These are phyloP conservation scores for Tillandsia fasciculata DNA, from an alignment of 176 grass and related monocot genomes.

Conservation along the genomic window DNA sequence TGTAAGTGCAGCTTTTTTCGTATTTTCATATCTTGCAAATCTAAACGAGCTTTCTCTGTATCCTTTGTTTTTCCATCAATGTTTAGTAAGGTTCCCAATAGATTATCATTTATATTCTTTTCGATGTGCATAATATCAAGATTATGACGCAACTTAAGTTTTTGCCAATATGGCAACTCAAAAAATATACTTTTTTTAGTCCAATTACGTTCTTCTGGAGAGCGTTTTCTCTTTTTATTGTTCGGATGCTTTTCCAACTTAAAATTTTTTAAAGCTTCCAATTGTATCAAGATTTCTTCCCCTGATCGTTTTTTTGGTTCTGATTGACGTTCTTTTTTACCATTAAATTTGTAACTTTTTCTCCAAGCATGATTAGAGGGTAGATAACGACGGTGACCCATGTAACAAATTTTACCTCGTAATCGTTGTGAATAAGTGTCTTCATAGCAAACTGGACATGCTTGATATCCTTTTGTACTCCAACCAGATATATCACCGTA, in stretches of 20 bases:
- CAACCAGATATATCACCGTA: not conserved
- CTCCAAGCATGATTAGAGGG: not conserved
- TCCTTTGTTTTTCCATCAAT: too few species aligned
- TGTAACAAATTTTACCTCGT: not conserved
- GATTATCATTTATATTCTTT: not conserved
- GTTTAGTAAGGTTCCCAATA: too few species aligned
- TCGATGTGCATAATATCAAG: not conserved
- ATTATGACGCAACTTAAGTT: not conserved
- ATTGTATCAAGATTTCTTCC: too few species aligned
- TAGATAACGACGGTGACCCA: not conserved
- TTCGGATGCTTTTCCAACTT: too few species aligned
- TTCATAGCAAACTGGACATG: not conserved
- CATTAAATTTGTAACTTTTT: not conserved
- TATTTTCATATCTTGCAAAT: too few species aligned
- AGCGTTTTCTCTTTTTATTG: too few species aligned
- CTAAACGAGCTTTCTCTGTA: too few species aligned
- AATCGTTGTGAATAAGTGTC: not conserved
- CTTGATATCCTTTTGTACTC: not conserved
- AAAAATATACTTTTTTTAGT: not conserved
- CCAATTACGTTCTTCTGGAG: not conserved
- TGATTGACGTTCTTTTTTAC: too few species aligned
- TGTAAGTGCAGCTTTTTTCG: too few species aligned
- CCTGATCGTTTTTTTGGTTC: too few species aligned
- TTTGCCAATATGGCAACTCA: not conserved
- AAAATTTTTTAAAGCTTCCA: too few species aligned